These are phyloP conservation scores for Lactarius deliciosus DNA, from an alignment of 768 basidiomycete genomes.

Conservation along the genomic window DNA sequence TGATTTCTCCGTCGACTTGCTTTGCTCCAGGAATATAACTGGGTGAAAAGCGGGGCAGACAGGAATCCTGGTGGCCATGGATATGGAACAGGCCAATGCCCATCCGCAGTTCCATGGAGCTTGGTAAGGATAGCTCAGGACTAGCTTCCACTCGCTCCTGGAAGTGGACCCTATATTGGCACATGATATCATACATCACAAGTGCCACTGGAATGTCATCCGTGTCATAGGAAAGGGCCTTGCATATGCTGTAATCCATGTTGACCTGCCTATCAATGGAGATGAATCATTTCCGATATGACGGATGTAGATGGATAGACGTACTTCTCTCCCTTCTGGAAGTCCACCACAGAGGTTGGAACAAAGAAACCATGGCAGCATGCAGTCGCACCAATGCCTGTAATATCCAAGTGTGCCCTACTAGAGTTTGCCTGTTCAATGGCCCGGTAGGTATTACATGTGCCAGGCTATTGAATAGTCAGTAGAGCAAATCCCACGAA, in stretches of 20 bases:
- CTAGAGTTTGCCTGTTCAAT: neutral
- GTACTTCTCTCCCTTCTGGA: neutral
- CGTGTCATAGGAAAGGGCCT: neutral
- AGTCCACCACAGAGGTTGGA: neutral
- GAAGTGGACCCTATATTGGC: neutral
- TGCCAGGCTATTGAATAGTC: neutral
- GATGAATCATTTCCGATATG: too few relatives aligned
- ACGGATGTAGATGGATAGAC: neutral
- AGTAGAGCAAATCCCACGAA: neutral
- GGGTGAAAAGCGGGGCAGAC: slow-evolving; percentile 29
- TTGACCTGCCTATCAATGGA: neutral
- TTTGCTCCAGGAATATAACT: slow-evolving; percentile 36
- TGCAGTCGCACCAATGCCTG: too few relatives aligned
- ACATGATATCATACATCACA: neutral
- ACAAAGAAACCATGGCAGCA: neutral
- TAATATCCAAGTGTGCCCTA: too few relatives aligned
- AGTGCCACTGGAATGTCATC: neutral
- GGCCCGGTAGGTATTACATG: neutral
- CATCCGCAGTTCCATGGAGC: neutral
- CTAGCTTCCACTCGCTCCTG: neutral
- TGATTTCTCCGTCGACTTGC: slow-evolving; percentile 37
- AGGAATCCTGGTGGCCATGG: slow-evolving; percentile 12
- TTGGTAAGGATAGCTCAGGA: neutral
- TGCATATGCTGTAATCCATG: neutral
- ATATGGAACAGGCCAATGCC: slow-evolving; percentile 36